Evolutionary conservation across 257 asterid genomes (phyloP).

Genomic region (Solanum boliviense): DNA sequence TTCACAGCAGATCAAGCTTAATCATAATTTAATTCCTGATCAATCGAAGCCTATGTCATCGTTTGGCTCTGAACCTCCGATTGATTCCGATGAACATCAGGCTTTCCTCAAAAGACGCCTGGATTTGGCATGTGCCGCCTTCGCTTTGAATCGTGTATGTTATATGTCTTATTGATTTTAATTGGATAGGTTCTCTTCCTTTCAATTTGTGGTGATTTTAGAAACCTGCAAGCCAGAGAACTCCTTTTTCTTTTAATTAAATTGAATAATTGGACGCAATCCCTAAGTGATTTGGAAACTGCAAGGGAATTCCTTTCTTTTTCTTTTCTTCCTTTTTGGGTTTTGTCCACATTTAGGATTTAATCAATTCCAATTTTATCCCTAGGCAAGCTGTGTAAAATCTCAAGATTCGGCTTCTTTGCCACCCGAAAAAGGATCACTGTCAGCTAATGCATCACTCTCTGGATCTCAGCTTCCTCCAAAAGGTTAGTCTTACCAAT

Average conservation of each 20-base stretch:
- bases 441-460: constrained; percentile 30
- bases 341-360: neutral
- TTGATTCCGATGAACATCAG: constrained; percentile 55
- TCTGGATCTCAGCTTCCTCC: constrained; percentile 19
- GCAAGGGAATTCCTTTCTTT: neutral
- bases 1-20: constrained; percentile 9
- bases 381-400: constrained; percentile 39
- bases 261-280: neutral
- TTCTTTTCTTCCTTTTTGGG: neutral
- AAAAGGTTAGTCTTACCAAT: constrained; percentile 19
- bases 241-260: neutral
- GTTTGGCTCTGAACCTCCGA: constrained; percentile 13
- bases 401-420: constrained; percentile 27
- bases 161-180: neutral
- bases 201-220: neutral
- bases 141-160: constrained; percentile 66
- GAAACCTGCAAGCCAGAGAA: neutral
- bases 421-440: constrained; percentile 31
- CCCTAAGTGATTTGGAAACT: neutral
- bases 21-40: neutral
- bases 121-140: constrained; percentile 91
- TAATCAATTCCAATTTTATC: neutral
- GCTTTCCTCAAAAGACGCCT: constrained; percentile 65
- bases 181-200: neutral
- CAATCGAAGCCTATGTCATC: neutral